Evolutionary conservation across 805 yeast species (phyloP).

Genomic region (Allodekkera sacchari): DNA sequence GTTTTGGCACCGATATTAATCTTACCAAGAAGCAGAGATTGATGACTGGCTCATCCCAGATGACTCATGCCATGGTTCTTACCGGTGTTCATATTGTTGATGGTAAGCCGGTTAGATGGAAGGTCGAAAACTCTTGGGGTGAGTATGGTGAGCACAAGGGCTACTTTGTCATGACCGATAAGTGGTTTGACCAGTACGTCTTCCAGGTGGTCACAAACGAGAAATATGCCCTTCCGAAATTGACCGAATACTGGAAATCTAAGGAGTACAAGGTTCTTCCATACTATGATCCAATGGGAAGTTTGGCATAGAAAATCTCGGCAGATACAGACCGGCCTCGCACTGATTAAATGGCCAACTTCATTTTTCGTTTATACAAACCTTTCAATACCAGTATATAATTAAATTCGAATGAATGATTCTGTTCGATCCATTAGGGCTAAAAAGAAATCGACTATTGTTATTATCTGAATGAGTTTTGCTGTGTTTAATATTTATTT

Average conservation of each 20-base stretch:
- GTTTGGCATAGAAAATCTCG: constrained; percentile 47
- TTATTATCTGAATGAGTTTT: too few species aligned
- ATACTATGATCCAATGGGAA: constrained; percentile 78
- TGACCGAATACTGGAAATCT: constrained; percentile 37
- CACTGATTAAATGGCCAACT: too few species aligned
- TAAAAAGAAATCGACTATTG: too few species aligned
- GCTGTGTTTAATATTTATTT: too few species aligned
- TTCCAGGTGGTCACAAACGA: constrained; percentile 50
- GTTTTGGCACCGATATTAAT: constrained; percentile 33
- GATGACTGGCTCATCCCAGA: constrained; percentile 40
- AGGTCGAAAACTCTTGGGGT: constrained; percentile 80
- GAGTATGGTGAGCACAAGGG: constrained; percentile 63
- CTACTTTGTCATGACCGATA: constrained; percentile 62
- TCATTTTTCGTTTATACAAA: too few species aligned
- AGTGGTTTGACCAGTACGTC: constrained; percentile 68
- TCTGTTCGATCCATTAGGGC: too few species aligned
- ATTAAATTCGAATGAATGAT: too few species aligned
- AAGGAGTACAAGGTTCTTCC: constrained; percentile 46
- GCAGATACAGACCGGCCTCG: too few species aligned
- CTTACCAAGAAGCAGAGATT: constrained; percentile 28
- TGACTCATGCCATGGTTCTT: constrained; percentile 90
- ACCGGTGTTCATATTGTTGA: constrained; percentile 65
- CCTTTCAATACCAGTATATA: too few species aligned
- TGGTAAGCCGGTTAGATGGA: constrained; percentile 60
- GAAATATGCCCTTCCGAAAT: constrained; percentile 27